A percentile compares a stretch with the other conserved stretches of the same genome.
phyloP scores from a whole-genome alignment of 1,284 basidiomycete genomes.

The Xerocomus nothofagi region DNA sequence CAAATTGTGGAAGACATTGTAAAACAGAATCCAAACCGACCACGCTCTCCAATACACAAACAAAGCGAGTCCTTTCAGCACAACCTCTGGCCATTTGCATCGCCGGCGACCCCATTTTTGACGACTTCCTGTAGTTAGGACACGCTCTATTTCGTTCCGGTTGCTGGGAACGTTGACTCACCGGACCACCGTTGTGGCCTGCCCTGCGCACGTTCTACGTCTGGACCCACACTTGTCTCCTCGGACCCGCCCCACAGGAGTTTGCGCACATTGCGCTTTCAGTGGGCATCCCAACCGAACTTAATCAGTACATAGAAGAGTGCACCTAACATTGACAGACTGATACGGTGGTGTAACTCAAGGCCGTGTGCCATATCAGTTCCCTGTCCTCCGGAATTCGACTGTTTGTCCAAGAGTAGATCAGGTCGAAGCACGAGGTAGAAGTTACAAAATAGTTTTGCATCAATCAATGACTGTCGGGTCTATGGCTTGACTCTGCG shows the following conservation, averaged over 20 bases:
- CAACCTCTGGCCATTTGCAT: background rate
- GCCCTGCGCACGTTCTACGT: background rate
- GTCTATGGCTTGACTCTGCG: background rate
- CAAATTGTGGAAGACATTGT: conserved; percentile 71
- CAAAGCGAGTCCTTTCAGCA: conserved; percentile 40
- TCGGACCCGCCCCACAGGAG: background rate
- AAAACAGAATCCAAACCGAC: conserved; percentile 66
- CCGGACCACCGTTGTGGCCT: background rate
- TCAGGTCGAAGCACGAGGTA: background rate
- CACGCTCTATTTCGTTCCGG: background rate
- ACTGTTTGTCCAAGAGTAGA: background rate
- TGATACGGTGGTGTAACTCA: background rate
- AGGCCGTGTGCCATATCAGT: background rate
- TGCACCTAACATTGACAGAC: no score
- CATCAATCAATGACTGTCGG: background rate
- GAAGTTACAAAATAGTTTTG: background rate
- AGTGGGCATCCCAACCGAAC: background rate
- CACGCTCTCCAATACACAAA: conserved; percentile 58
- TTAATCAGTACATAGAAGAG: background rate
- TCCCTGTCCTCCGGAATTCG: background rate
- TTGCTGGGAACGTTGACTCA: background rate
- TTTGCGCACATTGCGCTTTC: background rate
- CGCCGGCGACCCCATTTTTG: background rate
- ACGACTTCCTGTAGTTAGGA: background rate
- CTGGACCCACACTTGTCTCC: background rate